Evolutionary conservation across 192 early-diverging fungal genomes (phyloP), one percentile per base, ranked within the genome.

Genomic region (Mortierella alpina): DNA sequence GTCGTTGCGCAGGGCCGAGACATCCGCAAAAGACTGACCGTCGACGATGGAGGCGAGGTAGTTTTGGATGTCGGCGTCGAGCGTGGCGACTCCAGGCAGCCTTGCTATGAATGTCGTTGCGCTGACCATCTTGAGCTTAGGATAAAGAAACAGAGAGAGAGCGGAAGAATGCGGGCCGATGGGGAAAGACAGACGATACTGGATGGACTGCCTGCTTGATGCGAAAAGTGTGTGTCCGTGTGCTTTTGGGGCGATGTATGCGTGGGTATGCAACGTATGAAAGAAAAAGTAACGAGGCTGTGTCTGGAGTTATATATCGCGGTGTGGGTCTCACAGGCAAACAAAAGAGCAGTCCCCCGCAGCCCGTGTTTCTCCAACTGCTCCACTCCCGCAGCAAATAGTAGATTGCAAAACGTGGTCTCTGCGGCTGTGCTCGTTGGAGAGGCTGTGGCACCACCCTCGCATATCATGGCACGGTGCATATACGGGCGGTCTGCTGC

Each of bases 1-100:
- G 39, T 87, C 88, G 12, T 91, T 91, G 60, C 88, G 89, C 17
- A 93, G 51, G 15, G 84, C 82, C 22, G 85, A 85, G 8, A 85
- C 40, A 0, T 62, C 80, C 69, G 18, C 68, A 59, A 72, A 83
- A 15, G 69, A 54, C 22, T 75, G 68, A 15, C 63, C 77, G 49
- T 80, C 63, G 7, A 84, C 59, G 55, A 81, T 47, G 41, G 60
- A 75, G n/a, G 73, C 14, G 41, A 84, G 63, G 23, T 72, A 84
- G 20, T 84, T 68, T 48, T 59, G 59, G 41, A 81, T 67, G 59
- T 84, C 83, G 48, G 59, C 68, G 50, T 78, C 76, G 17, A 83
- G 50, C 17, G 51, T 45, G 63, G 73, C 48, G 18, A 57, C 57
- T 5, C 51, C 58, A 47, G 82, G 82, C 55, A 83, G 23, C 41